Evolutionary conservation across 805 yeast genomes (phyloP), one percentile per base, ranked within the genome.

Genomic region (Pichia paraexigua): DNA sequence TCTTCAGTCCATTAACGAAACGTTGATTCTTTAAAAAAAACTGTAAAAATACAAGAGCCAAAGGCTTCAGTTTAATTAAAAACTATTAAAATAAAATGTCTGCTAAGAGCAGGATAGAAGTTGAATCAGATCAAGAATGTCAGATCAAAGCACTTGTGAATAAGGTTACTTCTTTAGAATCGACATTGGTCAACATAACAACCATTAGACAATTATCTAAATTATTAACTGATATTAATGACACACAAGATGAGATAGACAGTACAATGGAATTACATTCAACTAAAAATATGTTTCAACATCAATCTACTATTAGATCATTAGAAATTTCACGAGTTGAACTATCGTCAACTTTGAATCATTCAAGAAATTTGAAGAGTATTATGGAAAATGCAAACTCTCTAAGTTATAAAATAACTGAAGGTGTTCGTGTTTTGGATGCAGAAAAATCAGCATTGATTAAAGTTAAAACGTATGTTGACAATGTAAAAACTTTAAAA

Each of bases 401-500:
- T 45, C 70, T 83, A 50, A 91, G 96, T 8, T 71, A 75, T 40
- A 71, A 77, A 17, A 78, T 91, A 48, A 85, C 95, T 1, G 77
- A 77, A 42, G 79, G 82, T 55, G 87, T 91, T 52, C 74, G 85
- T 51, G 65, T 81, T 2, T 71, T 87, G 41, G 96, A 89, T 63
- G 70, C 71, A 41, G 96, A 91, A 60, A 79, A 84, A 54, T 70
- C 74, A 6, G 76, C 85, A 40, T 87, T 91, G 17, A 68, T 74
- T 47, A 69, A 74, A 43, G 80, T 95, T 0, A 73, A 80, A 21
- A 69, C 73, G 17, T 88, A 83, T 61, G 92, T 88, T 4, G 72
- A 76, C 40, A 71, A 82, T 53, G 84, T 87, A 1, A 82, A 83
- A 53, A 65, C 74, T n/a, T 69, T 92, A 54, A 85, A 85, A 60